Evolutionary conservation across 1,139 yeast species (phyloP).

Genomic region (Diutina scorzettiae): DNA sequence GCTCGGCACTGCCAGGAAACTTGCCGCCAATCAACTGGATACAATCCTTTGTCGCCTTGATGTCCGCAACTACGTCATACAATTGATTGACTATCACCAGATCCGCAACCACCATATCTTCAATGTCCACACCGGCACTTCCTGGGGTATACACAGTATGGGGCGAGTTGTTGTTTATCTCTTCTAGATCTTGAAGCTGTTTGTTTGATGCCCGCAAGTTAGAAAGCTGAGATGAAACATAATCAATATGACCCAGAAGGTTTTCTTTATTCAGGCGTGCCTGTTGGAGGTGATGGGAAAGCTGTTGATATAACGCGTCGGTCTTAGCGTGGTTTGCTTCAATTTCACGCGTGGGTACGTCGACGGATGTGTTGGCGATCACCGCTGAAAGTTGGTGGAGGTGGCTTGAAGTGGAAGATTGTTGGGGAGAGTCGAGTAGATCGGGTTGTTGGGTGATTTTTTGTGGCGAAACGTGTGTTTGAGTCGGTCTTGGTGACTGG

Average conservation of each 20-base stretch:
- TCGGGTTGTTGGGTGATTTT: not conserved
- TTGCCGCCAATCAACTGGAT: constrained; percentile 45
- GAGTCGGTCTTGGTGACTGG: no score
- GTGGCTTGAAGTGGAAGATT: no score
- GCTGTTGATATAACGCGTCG: constrained; percentile 18
- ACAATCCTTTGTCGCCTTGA: constrained; percentile 60
- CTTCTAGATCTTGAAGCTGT: constrained; percentile 11
- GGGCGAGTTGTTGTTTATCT: not conserved
- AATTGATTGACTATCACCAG: constrained; percentile 34
- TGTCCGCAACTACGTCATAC: constrained; percentile 56
- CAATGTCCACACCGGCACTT: constrained; percentile 11
- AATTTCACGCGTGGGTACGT: not conserved
- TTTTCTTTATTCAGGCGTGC: constrained; percentile 26
- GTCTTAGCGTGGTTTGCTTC: not conserved
- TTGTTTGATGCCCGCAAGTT: constrained; percentile 17
- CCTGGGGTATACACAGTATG: not conserved
- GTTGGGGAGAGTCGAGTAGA: not conserved
- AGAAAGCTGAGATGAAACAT: constrained; percentile 21
- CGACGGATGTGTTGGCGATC: no score
- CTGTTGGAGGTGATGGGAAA: constrained; percentile 25
- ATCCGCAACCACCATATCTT: constrained; percentile 29
- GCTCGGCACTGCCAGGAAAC: constrained; percentile 22
- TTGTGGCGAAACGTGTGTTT: no score
- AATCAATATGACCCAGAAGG: constrained; percentile 21
- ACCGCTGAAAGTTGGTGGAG: no score